Percentiles rank a stretch among this genome's conserved stretches.
These are phyloP conservation scores for Amauroascus niger DNA, from an alignment of 2,329 filamentous ascomycete species.

Conservation along the genomic window DNA sequence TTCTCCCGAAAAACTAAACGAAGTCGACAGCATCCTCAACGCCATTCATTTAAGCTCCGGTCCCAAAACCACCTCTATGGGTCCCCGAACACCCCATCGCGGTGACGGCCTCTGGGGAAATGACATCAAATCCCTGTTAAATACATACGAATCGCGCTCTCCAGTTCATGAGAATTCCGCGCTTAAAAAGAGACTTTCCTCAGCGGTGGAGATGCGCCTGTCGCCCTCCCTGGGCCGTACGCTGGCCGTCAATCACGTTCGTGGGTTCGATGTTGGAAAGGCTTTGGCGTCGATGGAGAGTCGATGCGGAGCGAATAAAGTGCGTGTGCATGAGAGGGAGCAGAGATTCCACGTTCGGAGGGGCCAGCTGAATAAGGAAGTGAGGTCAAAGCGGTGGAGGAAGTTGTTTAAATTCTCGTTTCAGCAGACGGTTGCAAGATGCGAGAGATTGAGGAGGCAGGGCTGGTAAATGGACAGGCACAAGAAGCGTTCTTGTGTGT, in stretches of 20 bases:
- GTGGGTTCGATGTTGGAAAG: constrained; percentile 18
- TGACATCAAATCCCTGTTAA: not conserved
- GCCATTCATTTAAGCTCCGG: not conserved
- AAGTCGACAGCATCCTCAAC: constrained; percentile 7
- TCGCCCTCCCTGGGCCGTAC: constrained; percentile 23
- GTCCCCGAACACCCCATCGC: not conserved
- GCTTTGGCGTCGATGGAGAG: constrained; percentile 22
- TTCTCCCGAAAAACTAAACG: not conserved
- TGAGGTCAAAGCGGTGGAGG: constrained; percentile 34
- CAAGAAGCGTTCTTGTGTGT: not conserved
- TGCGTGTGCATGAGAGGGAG: constrained; percentile 24
- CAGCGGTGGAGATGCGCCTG: constrained; percentile 18
- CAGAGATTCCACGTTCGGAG: constrained; percentile 37
- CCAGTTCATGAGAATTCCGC: not conserved
- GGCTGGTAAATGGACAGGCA: constrained; percentile 33
- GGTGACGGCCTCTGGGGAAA: not conserved
- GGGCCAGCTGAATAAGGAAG: constrained; percentile 35
- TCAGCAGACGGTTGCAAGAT: constrained; percentile 33
- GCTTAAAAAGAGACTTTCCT: not conserved
- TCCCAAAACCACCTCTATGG: not conserved
- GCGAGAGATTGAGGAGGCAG: constrained; percentile 38
- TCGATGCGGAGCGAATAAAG: constrained; percentile 25
- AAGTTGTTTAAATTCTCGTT: constrained; percentile 39
- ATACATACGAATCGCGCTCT: not conserved
- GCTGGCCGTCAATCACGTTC: constrained; percentile 16